These are phyloP conservation scores for Kurtzmaniella fragi DNA, from an alignment of 805 yeast genomes.

Conservation along the genomic window DNA sequence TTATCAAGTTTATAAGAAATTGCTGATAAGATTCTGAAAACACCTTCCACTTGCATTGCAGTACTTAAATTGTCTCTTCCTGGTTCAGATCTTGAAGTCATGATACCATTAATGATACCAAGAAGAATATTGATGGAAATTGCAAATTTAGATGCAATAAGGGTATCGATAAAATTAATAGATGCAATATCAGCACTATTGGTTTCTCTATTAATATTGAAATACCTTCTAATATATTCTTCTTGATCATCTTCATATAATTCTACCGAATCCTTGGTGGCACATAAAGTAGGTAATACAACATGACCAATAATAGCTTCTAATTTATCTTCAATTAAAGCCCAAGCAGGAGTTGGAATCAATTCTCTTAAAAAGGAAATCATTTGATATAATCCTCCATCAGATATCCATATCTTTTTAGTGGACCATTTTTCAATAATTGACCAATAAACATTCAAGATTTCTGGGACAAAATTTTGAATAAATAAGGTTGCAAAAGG, in stretches of 20 bases:
- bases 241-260: slow-evolving; percentile 43
- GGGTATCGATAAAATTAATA: slow-evolving; percentile 39
- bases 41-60: slow-evolving; percentile 39
- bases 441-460: slow-evolving; percentile 37
- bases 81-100: slow-evolving; percentile 24
- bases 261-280: slow-evolving; percentile 33
- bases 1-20: slow-evolving; percentile 33
- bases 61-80: slow-evolving; percentile 19
- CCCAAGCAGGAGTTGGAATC: slow-evolving; percentile 35
- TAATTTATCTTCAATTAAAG: slow-evolving; percentile 30
- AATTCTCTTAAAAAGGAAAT: slow-evolving; percentile 40
- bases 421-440: slow-evolving; percentile 39
- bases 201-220: slow-evolving; percentile 43
- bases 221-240: slow-evolving; percentile 39
- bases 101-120: slow-evolving; percentile 27
- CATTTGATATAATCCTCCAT: slow-evolving; percentile 36
- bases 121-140: slow-evolving; percentile 28
- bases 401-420: slow-evolving; percentile 35
- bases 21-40: slow-evolving; percentile 37
- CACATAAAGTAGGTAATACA: slow-evolving; percentile 36
- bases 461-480: slow-evolving; percentile 37
- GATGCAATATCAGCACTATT: slow-evolving; percentile 49
- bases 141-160: slow-evolving; percentile 35
- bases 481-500: slow-evolving; percentile 29
- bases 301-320: slow-evolving; percentile 38